Base-by-base conservation (phyloP, 495 filamentous ascomycete species). In the Paragyromitra xinjiangensis region DNA sequence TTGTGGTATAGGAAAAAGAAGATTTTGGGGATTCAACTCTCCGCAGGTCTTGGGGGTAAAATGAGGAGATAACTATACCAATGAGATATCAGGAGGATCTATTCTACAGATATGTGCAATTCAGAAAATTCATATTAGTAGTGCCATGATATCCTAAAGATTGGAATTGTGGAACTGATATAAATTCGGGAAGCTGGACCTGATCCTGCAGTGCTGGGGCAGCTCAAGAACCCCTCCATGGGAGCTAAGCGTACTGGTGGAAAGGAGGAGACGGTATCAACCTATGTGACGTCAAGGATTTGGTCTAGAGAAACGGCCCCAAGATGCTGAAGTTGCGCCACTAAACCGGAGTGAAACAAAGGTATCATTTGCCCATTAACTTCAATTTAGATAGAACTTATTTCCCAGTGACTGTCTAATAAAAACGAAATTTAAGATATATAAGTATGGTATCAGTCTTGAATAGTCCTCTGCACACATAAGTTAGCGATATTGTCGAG, bases 11-110 rank as follows among this genome's bases (percentile, higher is more conserved):
- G 11, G 29, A 3, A 34, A 61, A 61, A 61, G 29, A 61, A 6
- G 29, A 37, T 9, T 42, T 63, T 39, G 59, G 59, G 8, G 59
- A 63, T 63, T 63, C 59, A 63, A 63, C 59, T 63, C 59, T 63
- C 34, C n/a, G 39, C 37, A 44, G 59, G n/a, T 4, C 56, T 39
- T 29, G 56, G 19, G 39, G 12, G 59, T 16, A 14, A 29, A 61
- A 26, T 34, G 59, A 39, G 34, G 39, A 6, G 44, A 9, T 61
- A 61, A 44, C 59, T 63, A 24, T 40, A 40, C 59, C 39, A 44
- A 63, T 63, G 59, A 40, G 7, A 42, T 16, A 24, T 24, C 8
- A 12, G 37, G 8, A 22, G 14, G 16, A 16, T 42, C 2, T 24
- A 63, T 63, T 63, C 59, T 44, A 44, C 6, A 24, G 29, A 39